Conservation (phyloP, 2,329 filamentous ascomycete species). For the Phoma sp. region DNA sequence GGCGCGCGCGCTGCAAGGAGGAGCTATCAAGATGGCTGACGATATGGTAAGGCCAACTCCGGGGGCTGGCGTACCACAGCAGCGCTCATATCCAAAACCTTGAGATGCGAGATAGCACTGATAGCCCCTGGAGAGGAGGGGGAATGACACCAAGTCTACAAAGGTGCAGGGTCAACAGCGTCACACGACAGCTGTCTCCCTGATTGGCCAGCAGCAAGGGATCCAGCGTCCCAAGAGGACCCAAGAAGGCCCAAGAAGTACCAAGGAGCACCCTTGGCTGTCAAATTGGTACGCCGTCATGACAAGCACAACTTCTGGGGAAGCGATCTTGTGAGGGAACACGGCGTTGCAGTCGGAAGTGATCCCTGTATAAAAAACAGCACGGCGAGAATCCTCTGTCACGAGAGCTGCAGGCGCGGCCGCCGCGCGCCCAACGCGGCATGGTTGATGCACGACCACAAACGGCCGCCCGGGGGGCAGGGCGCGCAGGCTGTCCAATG, state of each 20-base stretch:
- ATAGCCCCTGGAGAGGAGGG: conserved; percentile 2
- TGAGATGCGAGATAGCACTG: conserved; percentile 4
- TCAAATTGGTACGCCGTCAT: neutral
- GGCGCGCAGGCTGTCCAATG: neutral
- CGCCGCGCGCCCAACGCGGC: conserved; percentile 1
- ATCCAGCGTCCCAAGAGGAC: neutral
- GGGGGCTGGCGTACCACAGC: conserved; percentile 16
- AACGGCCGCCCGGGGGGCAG: conserved; percentile 1
- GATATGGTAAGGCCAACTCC: neutral
- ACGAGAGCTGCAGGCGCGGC: conserved; percentile 7
- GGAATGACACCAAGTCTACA: conserved; percentile 8
- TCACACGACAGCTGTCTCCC: conserved; percentile 19
- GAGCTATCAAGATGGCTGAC: conserved; percentile 1
- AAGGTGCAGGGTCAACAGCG: conserved; percentile 5
- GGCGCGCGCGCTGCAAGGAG: conserved; percentile 13
- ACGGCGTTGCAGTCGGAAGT: neutral
- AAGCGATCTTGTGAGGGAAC: conserved; percentile 4
- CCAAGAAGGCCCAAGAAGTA: neutral
- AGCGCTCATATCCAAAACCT: conserved; percentile 3
- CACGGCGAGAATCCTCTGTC: conserved; percentile 10
- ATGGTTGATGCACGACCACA: neutral
- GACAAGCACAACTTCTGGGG: conserved; percentile 15
- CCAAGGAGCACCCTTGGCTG: conserved; percentile 21
- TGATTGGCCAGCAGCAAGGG: conserved; percentile 21
- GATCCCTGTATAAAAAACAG: neutral